phyloP scores from a whole-genome alignment of 2,329 filamentous ascomycete species.

The Hysterium pulicare region DNA sequence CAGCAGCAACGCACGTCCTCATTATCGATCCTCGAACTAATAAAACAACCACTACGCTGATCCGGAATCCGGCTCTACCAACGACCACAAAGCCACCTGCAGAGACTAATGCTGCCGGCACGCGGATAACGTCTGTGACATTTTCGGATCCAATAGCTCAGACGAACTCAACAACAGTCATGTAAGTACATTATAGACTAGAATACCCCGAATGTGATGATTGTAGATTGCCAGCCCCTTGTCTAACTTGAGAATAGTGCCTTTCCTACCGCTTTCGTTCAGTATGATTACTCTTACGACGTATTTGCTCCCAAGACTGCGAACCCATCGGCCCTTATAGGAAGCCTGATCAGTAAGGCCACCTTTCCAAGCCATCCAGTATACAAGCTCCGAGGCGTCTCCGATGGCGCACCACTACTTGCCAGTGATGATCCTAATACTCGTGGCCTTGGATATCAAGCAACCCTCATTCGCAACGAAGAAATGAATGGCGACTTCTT shows the following conservation, averaged over 20 bases:
- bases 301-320: too few species aligned
- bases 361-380: slow-evolving; percentile 1
- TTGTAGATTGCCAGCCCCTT: too few species aligned
- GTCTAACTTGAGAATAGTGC: not conserved
- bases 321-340: not conserved
- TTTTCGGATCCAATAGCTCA: not conserved
- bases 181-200: not conserved
- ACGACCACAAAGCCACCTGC: not conserved
- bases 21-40: slow-evolving; percentile 1
- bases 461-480: not conserved
- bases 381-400: not conserved
- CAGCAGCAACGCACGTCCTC: slow-evolving; percentile 1
- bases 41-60: not conserved
- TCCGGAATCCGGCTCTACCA: not conserved
- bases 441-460: not conserved
- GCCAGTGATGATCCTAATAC: not conserved
- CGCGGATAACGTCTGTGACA: not conserved
- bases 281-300: not conserved
- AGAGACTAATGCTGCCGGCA: not conserved
- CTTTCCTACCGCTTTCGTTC: not conserved
- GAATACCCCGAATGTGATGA: too few species aligned
- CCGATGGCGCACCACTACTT: too few species aligned
- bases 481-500: not conserved
- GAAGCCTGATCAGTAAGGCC: not conserved
- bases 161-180: not conserved